A percentile compares a stretch with the other conserved stretches of the same genome.
These are phyloP conservation scores for Chionographis japonica DNA, from an alignment of 106 monocot genomes.

Conservation along the genomic window DNA sequence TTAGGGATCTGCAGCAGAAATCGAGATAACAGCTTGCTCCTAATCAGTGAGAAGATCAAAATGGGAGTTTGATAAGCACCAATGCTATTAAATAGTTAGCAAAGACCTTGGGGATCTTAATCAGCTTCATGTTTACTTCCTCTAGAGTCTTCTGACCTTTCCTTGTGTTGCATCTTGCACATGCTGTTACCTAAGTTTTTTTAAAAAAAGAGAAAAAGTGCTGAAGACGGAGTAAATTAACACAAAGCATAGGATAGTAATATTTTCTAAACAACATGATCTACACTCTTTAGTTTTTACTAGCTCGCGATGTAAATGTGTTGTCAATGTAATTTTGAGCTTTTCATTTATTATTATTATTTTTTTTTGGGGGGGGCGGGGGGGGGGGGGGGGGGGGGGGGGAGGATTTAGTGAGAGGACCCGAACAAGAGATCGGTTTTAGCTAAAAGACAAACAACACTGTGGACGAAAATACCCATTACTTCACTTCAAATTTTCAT, in stretches of 20 bases:
- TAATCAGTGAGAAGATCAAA: background rate
- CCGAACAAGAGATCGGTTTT: no score
- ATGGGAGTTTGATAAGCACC: background rate
- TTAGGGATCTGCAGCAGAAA: constrained; percentile 60
- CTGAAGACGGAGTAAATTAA: background rate
- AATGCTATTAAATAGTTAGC: background rate
- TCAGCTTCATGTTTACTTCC: constrained; percentile 75
- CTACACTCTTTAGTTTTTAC: background rate
- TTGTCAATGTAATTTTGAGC: no score
- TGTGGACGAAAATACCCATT: no score
- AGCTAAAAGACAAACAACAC: no score
- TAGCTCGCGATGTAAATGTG: background rate
- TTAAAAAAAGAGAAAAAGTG: background rate
- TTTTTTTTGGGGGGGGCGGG: no score
- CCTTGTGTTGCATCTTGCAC: constrained; percentile 81
- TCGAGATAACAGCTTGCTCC: background rate
- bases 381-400: no score
- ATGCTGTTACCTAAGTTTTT: constrained; percentile 62
- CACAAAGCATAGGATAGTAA: background rate
- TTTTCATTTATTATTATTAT: no score
- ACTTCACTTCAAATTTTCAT: no score
- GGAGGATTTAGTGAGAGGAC: no score
- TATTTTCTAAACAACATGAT: background rate
- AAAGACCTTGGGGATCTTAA: constrained; percentile 66
- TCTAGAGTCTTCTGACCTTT: constrained; percentile 79